phyloP scores from a whole-genome alignment of 768 basidiomycete genomes.

The Pulveroboletus sp. region DNA sequence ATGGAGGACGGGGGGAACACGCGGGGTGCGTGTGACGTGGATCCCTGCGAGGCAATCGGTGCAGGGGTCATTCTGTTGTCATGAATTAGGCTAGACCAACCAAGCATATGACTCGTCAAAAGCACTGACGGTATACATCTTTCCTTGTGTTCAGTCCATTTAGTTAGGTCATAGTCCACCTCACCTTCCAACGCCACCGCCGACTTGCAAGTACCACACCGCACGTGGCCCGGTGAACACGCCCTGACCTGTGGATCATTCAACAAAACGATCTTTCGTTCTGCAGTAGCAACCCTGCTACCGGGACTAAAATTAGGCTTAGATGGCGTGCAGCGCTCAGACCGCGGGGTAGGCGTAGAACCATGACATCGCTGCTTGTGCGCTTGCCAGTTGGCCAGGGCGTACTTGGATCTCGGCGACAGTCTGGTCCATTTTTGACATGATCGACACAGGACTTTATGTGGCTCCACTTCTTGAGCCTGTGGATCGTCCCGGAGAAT shows the following conservation, averaged over 20 bases:
- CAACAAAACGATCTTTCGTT: slow-evolving; percentile 56
- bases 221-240: slow-evolving; percentile 42
- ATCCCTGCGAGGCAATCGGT: slow-evolving; percentile 19
- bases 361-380: slow-evolving; percentile 49
- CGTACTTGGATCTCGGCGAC: slow-evolving; percentile 37
- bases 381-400: slow-evolving; percentile 46
- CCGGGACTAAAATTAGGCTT: slow-evolving; percentile 40
- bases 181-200: slow-evolving; percentile 43
- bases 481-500: slow-evolving; percentile 51
- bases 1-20: slow-evolving; percentile 16
- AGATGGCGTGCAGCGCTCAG: slow-evolving; percentile 12
- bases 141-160: slow-evolving; percentile 61
- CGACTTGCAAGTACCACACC: slow-evolving; percentile 49
- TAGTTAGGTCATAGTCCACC: slow-evolving; percentile 54
- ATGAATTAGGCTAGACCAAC: slow-evolving; percentile 1
- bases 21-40: slow-evolving; percentile 11
- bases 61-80: slow-evolving; percentile 15
- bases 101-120: neutral
- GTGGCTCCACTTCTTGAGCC: slow-evolving; percentile 44
- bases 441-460: slow-evolving; percentile 51
- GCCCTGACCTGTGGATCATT: slow-evolving; percentile 59
- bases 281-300: slow-evolving; percentile 55
- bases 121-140: slow-evolving; percentile 39
- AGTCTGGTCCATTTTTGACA: slow-evolving; percentile 65
- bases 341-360: slow-evolving; percentile 32